Conservation (phyloP, 176 grass and related monocot genomes). For the Thalia dealbata region DNA sequence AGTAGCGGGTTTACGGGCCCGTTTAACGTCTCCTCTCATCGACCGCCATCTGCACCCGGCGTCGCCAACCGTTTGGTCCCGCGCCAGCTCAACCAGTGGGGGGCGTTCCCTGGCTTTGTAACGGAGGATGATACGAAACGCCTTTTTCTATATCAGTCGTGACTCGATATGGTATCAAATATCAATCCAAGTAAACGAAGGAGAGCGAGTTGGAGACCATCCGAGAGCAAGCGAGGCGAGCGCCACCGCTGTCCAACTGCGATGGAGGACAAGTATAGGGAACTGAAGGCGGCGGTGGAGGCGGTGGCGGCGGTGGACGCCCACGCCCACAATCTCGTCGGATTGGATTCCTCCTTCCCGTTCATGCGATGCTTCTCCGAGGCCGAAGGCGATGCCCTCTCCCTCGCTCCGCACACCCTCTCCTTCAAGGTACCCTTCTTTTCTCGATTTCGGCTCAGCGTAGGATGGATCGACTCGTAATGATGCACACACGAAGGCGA, state of each 20-base stretch:
- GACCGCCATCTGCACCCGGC: no score
- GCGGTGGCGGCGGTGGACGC: conserved; percentile 52
- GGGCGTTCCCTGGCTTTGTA: no score
- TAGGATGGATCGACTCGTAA: no score
- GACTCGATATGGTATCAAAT: no score
- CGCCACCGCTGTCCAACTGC: no score
- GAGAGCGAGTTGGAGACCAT: neutral
- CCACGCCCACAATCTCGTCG: conserved; percentile 81
- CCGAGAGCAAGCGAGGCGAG: neutral
- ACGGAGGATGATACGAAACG: no score
- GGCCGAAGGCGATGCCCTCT: conserved; percentile 68
- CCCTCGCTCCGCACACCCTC: conserved; percentile 58
- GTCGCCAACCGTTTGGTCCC: no score
- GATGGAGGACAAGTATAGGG: conserved; percentile 49
- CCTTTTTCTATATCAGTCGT: no score
- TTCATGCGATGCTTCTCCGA: conserved; percentile 85
- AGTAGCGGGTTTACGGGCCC: no score
- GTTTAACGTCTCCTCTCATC: no score
- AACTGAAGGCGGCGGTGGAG: conserved; percentile 50
- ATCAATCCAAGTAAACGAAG: neutral
- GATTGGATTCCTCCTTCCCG: conserved; percentile 44
- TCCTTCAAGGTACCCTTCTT: conserved; percentile 65
- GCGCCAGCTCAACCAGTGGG: no score
- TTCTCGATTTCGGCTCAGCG: neutral
- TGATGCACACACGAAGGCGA: no score